Evolutionary conservation across 2,329 filamentous ascomycete species (phyloP).

Genomic region (Verruconis gallopava): DNA sequence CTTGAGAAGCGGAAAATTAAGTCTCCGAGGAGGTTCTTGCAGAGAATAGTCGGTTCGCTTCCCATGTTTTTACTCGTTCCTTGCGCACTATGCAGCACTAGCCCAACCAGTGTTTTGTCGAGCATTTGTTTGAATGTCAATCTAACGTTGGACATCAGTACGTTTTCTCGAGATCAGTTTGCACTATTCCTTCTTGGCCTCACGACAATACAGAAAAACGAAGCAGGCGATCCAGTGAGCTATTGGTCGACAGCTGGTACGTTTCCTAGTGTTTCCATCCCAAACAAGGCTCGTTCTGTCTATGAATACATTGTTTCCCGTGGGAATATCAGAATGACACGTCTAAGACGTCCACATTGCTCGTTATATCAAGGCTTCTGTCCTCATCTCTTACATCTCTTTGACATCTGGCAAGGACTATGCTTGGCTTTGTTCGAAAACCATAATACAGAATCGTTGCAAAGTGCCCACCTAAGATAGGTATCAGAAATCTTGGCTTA

Average conservation of each 20-base stretch:
- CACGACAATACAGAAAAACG: background rate
- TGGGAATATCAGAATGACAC: too few species aligned
- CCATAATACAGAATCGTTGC: too few species aligned
- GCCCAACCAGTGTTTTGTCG: background rate
- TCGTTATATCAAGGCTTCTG: background rate
- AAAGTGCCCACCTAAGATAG: too few species aligned
- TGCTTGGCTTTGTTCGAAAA: background rate
- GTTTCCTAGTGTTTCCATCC: too few species aligned
- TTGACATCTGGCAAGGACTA: background rate
- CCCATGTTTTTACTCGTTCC: background rate
- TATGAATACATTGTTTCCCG: background rate
- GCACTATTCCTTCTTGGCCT: background rate
- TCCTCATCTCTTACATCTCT: background rate
- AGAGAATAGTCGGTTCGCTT: background rate
- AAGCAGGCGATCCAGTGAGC: background rate
- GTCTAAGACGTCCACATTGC: too few species aligned
- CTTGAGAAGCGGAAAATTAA: background rate
- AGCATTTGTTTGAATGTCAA: background rate
- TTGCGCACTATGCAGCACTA: background rate
- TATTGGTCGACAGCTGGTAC: background rate
- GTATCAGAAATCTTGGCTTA: too few species aligned
- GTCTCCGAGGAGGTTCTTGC: too few species aligned
- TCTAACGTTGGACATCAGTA: background rate
- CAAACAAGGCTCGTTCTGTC: background rate
- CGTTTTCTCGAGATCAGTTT: background rate